Percentiles rank a stretch among this genome's conserved stretches.
Evolutionary conservation across 2,329 filamentous ascomycete genomes (phyloP).

Genomic region (Diaporthe velutina): DNA sequence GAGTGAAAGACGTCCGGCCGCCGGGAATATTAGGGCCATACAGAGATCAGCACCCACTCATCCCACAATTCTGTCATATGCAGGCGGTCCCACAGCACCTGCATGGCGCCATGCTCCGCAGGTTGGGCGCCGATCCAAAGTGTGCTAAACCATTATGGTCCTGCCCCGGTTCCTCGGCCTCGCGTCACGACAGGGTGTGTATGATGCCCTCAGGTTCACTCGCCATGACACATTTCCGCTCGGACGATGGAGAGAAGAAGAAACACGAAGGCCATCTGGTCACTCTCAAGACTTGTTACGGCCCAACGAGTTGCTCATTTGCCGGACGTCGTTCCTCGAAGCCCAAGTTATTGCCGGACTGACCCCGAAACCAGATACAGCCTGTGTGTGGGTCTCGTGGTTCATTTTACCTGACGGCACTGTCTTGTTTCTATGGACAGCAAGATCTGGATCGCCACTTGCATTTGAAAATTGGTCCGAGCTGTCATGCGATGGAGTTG

Average conservation of each 20-base stretch:
- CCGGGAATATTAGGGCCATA: neutral
- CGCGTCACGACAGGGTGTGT: neutral
- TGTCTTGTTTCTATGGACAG: neutral
- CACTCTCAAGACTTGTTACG: neutral
- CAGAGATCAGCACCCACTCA: constrained; percentile 19
- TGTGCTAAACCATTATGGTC: constrained; percentile 11
- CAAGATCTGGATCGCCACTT: constrained; percentile 21
- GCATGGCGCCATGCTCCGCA: constrained; percentile 27
- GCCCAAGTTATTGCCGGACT: constrained; percentile 7
- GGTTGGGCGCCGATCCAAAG: constrained; percentile 13
- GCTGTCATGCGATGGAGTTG: constrained; percentile 7
- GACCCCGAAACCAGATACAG: constrained; percentile 1
- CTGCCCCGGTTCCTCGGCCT: neutral
- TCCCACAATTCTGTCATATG: constrained; percentile 29
- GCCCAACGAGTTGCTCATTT: neutral
- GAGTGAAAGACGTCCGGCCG: neutral
- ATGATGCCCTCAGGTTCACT: neutral
- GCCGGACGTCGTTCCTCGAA: neutral
- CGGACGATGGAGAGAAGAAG: neutral
- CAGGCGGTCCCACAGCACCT: neutral
- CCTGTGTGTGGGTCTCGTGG: neutral
- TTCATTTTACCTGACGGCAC: constrained; percentile 15
- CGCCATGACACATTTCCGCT: neutral
- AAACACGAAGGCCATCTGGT: neutral
- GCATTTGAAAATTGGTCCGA: constrained; percentile 6